Percentiles rank a stretch among this genome's conserved stretches.
These are phyloP conservation scores for Solanum tacnaense DNA, from an alignment of 257 asterid genomes.

Conservation along the genomic window DNA sequence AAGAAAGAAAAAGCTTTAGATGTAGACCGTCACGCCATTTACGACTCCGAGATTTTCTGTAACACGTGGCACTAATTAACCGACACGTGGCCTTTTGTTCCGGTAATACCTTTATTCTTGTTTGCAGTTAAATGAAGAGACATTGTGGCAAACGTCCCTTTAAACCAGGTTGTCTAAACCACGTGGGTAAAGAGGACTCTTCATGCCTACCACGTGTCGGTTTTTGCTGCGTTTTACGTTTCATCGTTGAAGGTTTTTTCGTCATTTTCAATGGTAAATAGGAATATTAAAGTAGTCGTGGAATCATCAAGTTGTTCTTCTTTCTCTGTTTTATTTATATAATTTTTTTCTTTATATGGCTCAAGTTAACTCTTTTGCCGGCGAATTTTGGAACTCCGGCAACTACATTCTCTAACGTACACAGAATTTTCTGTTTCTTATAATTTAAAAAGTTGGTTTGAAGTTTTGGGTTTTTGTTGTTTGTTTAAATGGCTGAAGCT, in stretches of 20 bases:
- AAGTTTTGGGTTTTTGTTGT: not conserved
- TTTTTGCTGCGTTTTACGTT: slow-evolving; percentile 10
- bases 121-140: not conserved
- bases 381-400: not conserved
- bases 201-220: slow-evolving; percentile 38
- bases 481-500: slow-evolving; percentile 22
- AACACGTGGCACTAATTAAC: slow-evolving; percentile 1
- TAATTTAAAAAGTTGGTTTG: not conserved
- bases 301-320: not conserved
- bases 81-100: slow-evolving; percentile 9
- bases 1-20: no score
- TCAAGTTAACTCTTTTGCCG: not conserved
- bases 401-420: not conserved
- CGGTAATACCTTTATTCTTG: not conserved
- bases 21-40: not conserved
- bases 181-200: slow-evolving; percentile 30
- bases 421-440: not conserved
- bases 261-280: slow-evolving; percentile 18
- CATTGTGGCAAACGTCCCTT: slow-evolving; percentile 14
- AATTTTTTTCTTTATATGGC: not conserved
- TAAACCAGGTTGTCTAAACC: slow-evolving; percentile 25
- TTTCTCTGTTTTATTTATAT: not conserved
- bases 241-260: slow-evolving; percentile 18
- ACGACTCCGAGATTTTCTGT: not conserved
- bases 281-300: not conserved